Evolutionary conservation across 2,329 filamentous ascomycete genomes (phyloP), one percentile per base, ranked within the genome.

Genomic region (Ophiostoma quercus): DNA sequence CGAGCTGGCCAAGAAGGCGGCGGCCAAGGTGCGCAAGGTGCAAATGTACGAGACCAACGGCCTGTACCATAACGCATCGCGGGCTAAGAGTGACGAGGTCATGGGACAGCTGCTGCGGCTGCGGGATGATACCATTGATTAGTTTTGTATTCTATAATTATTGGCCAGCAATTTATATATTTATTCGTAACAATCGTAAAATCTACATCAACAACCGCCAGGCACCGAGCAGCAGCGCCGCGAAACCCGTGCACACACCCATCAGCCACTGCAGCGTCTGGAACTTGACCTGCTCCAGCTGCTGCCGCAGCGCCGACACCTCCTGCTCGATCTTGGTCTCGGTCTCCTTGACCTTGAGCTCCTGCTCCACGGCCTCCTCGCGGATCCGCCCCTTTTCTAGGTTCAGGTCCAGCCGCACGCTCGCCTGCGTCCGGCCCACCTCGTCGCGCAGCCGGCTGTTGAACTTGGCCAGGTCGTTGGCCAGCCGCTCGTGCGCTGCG

Each of bases 311-410:
- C 41, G 91, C 90, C 57, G 94, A 94, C 69, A 95, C 93, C 83
- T 98, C 95, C 81, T 98, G 94, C 83, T 99, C 95, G 76, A 99
- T 98, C 80, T 96, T 90, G 71, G 94, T 97, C 82, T 99, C 95
- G 14, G 95, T 98, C 85, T 99, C 95, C 83, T 97, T 97, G 76
- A 99, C 92, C 83, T 97, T 96, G 80, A 99, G 88, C 80, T 99
- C 95, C 82, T 98, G 95, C 71, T 91, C 90, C 74, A 97, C 96
- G 22, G 94, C 93, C 83, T 99, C 95, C 81, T 99, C 95, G 72
- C 95, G 85, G 74, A 98, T 99, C 73, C 95, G 87, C 16, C 95
- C 95, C 82, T 99, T 99, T 78, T 99, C 95, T 65, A 99, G 82
- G 79, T 98, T 99, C 72, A 99, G 82, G 79, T 99, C 95, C 65